Conservation (phyloP, 495 filamentous ascomycete species). For the Staphylotrichum longicolle region DNA sequence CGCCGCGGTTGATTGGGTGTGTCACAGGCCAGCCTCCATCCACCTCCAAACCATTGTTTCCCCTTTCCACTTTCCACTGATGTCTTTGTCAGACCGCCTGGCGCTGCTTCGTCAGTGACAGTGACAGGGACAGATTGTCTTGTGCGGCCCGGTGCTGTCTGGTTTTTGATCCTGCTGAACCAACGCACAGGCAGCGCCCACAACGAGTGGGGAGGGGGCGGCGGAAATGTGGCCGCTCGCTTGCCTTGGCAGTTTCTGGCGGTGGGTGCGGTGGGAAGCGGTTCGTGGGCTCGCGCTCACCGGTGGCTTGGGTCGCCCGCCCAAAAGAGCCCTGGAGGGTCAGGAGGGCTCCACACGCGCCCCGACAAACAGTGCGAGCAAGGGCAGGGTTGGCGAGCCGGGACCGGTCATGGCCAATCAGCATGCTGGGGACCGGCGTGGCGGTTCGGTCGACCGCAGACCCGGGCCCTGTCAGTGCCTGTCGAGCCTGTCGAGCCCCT, state of each 20-base stretch:
- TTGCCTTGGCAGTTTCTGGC: not conserved
- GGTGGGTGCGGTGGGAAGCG: not conserved
- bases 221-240: not conserved
- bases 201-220: not conserved
- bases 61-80: no score
- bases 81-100: no score
- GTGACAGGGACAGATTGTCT: not conserved
- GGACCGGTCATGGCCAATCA: not conserved
- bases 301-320: constrained; percentile 26
- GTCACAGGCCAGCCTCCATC: no score
- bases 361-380: not conserved
- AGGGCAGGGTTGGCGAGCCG: not conserved
- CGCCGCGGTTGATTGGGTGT: not conserved
- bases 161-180: not conserved
- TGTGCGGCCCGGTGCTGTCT: no score
- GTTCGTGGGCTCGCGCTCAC: constrained; percentile 4
- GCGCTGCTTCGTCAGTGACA: no score
- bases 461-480: no score
- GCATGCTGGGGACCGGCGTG: not conserved
- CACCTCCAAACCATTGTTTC: no score
- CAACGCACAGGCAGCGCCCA: not conserved
- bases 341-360: not conserved
- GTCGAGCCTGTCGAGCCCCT: not conserved
- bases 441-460: constrained; percentile 4
- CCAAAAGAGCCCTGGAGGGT: not conserved